Base-by-base conservation (phyloP, 2,329 filamentous ascomycete species). In the Calonectria fujianensis region DNA sequence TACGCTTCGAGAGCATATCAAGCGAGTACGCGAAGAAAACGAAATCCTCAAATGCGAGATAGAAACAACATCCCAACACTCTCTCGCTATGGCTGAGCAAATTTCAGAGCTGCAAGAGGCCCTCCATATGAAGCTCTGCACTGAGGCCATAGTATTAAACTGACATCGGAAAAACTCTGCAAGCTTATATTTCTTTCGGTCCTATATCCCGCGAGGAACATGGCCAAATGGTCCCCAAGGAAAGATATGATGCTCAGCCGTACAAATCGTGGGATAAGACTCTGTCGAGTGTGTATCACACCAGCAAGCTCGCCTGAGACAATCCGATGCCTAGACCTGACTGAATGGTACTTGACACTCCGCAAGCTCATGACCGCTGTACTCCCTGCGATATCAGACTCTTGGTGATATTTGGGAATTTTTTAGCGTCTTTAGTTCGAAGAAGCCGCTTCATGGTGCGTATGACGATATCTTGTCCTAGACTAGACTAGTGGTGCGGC, bases 21-120 rank as follows among this genome's bases (percentile, higher is more conserved):
- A 94, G 85, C 89, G 92, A 39, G 85, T 95, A 41, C 89, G 90
- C n/a, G 86, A 87, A 57, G 93, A 95, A 82, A 93, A 93, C 74
- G 87, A 91, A 76, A 90, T 92, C 78, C 86, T 93, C 63, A 87
- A 87, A 75, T 81, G 83, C 20, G 87, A 90, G 72, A 84, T 90
- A 74, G 85, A 89, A 48, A 84, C 86, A 52, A 89, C 91, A 75
- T 87, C 84, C n/a, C 86, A 85, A 52, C 86, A 88, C 75, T 87
- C 85, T 6, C 80, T 86, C 16, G 83, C 85, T 39, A 88, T 90
- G 86, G 87, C 89, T 85, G 83, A 85, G 51, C 88, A 90, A 77
- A 87, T 90, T 29, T 83, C 84, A 1, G 84, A 88, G 73, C 83
- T 90, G 16, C 86, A 89, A 77, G 86, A 87, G 24, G 82, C 86